These are phyloP conservation scores for Fonsecaea pugnacius DNA, from an alignment of 2,329 filamentous ascomycete genomes.

Conservation along the genomic window DNA sequence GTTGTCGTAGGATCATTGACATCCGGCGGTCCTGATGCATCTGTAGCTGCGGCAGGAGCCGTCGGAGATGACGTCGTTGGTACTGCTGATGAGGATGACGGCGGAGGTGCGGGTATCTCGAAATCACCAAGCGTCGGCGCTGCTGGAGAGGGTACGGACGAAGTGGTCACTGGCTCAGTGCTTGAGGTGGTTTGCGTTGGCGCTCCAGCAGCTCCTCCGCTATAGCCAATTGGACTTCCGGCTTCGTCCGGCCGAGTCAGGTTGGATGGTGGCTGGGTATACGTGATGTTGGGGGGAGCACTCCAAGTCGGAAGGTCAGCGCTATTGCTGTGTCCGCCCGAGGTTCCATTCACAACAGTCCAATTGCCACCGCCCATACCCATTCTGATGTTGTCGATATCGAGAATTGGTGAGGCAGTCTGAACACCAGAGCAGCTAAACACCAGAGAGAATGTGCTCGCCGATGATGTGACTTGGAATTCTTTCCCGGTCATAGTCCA, in stretches of 20 bases:
- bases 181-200: not conserved
- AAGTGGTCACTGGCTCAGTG: not conserved
- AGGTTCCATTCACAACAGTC: constrained; percentile 18
- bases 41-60: not conserved
- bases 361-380: constrained; percentile 86
- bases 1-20: not conserved
- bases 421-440: constrained; percentile 19
- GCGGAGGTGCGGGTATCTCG: not conserved
- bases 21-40: not conserved
- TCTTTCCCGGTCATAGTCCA: constrained; percentile 21
- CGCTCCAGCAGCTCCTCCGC: not conserved
- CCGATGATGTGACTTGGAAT: constrained; percentile 15
- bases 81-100: not conserved
- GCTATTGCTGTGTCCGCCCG: constrained; percentile 12
- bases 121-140: not conserved
- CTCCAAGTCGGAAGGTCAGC: constrained; percentile 9
- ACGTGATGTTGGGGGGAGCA: constrained; percentile 12
- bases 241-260: constrained; percentile 7
- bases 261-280: constrained; percentile 6
- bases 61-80: not conserved
- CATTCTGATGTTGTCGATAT: constrained; percentile 75
- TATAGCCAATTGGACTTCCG: not conserved
- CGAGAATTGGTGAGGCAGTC: constrained; percentile 40
- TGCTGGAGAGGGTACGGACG: not conserved
- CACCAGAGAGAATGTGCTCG: constrained; percentile 17